Conservation (phyloP, 139 green algal species). For the Pleodorina starrii region DNA sequence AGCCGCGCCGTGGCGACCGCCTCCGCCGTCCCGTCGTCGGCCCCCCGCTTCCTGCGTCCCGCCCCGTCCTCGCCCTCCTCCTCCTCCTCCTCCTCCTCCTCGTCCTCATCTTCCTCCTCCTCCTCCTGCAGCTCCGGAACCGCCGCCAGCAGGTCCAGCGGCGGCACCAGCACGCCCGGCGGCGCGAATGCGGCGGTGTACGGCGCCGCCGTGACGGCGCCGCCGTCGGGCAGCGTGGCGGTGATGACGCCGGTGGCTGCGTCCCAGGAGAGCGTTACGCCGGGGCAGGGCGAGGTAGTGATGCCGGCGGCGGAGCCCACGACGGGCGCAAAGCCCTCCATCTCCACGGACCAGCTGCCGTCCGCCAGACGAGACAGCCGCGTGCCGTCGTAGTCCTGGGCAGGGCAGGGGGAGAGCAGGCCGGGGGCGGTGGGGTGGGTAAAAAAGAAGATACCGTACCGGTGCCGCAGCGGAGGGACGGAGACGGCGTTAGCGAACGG, state of each 20-base stretch:
- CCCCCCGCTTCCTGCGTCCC: neutral
- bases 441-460: no score
- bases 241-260: slow-evolving; percentile 38
- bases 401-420: no score
- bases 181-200: slow-evolving; percentile 44
- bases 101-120: neutral
- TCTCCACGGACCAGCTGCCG: slow-evolving; percentile 62
- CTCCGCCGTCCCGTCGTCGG: neutral
- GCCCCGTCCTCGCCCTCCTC: neutral
- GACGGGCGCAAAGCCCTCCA: slow-evolving; percentile 56
- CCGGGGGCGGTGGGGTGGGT: no score
- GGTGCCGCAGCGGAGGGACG: no score
- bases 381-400: slow-evolving; percentile 63
- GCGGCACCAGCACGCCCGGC: neutral
- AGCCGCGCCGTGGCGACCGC: slow-evolving; percentile 1
- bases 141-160: slow-evolving; percentile 25
- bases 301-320: slow-evolving; percentile 26
- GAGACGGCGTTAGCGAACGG: no score
- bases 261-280: slow-evolving; percentile 39
- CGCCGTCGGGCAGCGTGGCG: slow-evolving; percentile 50
- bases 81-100: neutral
- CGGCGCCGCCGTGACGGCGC: slow-evolving; percentile 20
- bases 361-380: slow-evolving; percentile 46
- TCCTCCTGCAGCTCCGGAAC: neutral
- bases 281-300: slow-evolving; percentile 40